Conservation (phyloP, 371 early-diverging fungal genomes). For the Mucor circinelloides region DNA sequence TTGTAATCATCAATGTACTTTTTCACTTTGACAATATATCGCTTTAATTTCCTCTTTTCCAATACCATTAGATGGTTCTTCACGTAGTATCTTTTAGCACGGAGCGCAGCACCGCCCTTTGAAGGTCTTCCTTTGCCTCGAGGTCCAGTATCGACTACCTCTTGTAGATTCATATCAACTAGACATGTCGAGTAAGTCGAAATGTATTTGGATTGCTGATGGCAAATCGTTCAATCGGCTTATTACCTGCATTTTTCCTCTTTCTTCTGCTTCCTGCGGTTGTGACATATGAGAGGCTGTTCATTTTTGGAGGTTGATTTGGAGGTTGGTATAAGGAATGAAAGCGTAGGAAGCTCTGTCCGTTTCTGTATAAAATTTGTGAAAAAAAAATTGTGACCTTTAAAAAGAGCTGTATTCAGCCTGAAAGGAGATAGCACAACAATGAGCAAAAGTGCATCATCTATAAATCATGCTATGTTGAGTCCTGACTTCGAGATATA, state of each 20-base stretch:
- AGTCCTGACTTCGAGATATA: too few species aligned
- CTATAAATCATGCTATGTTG: too few species aligned
- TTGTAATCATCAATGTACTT: neutral
- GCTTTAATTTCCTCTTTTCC: constrained; percentile 6
- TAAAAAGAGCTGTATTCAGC: neutral
- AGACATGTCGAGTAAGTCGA: neutral
- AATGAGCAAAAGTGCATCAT: too few species aligned
- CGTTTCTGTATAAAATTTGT: neutral
- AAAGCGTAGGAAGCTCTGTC: neutral
- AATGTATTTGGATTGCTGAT: neutral
- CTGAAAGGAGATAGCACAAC: too few species aligned
- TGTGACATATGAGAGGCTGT: neutral
- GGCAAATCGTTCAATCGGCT: neutral
- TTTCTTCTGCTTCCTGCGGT: constrained; percentile 6
- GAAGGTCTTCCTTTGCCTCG: constrained; percentile 8
- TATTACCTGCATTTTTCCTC: constrained; percentile 15
- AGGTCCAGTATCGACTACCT: neutral
- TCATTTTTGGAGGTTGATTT: neutral
- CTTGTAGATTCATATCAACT: neutral
- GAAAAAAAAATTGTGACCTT: neutral
- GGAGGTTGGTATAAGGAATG: neutral
- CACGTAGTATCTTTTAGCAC: constrained; percentile 10
- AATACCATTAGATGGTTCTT: constrained; percentile 9
- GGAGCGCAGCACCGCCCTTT: constrained; percentile 4
- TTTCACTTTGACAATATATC: constrained; percentile 5